These are phyloP conservation scores for Cymodocea nodosa DNA, from an alignment of 116 monocot genomes.

Conservation along the genomic window DNA sequence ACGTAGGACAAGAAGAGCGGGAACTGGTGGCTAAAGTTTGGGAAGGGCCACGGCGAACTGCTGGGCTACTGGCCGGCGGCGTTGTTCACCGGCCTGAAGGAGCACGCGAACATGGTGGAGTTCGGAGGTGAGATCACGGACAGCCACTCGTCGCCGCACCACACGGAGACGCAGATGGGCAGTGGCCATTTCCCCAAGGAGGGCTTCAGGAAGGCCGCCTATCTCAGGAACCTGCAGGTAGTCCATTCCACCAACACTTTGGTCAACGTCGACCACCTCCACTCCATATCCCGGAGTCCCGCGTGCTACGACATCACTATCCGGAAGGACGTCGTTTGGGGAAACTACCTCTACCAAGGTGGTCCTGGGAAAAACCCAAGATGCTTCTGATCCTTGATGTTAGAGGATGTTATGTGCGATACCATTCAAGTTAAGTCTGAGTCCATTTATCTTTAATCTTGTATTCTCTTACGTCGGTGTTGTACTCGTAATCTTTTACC, in stretches of 20 bases:
- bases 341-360: slow-evolving; percentile 62
- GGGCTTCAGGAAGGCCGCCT: slow-evolving; percentile 40
- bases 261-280: slow-evolving; percentile 26
- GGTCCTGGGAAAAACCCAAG: slow-evolving; percentile 49
- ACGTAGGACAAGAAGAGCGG: slow-evolving; percentile 41
- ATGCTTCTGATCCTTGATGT: too few relatives aligned
- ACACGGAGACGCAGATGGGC: slow-evolving; percentile 59
- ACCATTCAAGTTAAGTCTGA: too few relatives aligned
- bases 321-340: slow-evolving; percentile 38
- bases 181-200: slow-evolving; percentile 44
- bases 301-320: slow-evolving; percentile 46
- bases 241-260: slow-evolving; percentile 65
- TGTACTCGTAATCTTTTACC: too few relatives aligned
- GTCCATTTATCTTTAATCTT: too few relatives aligned
- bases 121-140: slow-evolving; percentile 82
- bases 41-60: slow-evolving; percentile 44
- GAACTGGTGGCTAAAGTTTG: slow-evolving; percentile 86
- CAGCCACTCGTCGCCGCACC: slow-evolving; percentile 26
- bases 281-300: slow-evolving; percentile 39
- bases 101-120: slow-evolving; percentile 65
- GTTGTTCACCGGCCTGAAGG: slow-evolving; percentile 51
- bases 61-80: slow-evolving; percentile 83
- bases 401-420: too few relatives aligned
- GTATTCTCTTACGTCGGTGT: too few relatives aligned
- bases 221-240: slow-evolving; percentile 56